These are phyloP conservation scores for Ulmus americana DNA, from an alignment of 331 rosid species.

Conservation along the genomic window DNA sequence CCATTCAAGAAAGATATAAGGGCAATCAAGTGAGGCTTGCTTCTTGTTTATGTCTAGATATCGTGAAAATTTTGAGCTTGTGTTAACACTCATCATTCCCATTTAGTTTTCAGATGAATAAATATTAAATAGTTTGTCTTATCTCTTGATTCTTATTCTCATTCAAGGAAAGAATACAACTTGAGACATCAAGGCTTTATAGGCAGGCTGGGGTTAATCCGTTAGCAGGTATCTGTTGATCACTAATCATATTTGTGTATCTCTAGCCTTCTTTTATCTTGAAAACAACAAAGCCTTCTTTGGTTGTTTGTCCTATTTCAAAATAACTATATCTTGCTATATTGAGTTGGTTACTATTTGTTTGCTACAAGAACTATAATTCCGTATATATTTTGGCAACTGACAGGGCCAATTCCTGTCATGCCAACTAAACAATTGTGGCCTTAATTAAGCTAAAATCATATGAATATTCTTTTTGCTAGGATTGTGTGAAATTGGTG, in stretches of 20 bases:
- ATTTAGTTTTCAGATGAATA: not conserved
- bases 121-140: constrained; percentile 23
- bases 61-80: constrained; percentile 16
- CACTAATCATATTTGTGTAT: not conserved
- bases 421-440: no score
- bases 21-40: constrained; percentile 78
- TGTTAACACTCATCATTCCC: not conserved
- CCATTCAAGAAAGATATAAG: constrained; percentile 92
- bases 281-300: no score
- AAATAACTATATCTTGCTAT: not conserved
- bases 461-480: no score
- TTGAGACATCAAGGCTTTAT: constrained; percentile 91
- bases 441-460: no score
- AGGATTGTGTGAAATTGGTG: no score
- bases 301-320: no score
- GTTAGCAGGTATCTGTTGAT: constrained; percentile 56
- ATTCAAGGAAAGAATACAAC: constrained; percentile 98
- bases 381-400: no score
- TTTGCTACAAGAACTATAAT: not conserved
- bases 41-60: constrained; percentile 11
- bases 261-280: no score
- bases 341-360: not conserved
- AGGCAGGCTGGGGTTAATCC: constrained; percentile 96
- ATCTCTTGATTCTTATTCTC: constrained; percentile 26
- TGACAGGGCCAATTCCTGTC: no score